Evolutionary conservation across 108 stramenopile genomes (phyloP), one percentile per base, ranked within the genome.

Genomic region (Epithemia pelagica): DNA sequence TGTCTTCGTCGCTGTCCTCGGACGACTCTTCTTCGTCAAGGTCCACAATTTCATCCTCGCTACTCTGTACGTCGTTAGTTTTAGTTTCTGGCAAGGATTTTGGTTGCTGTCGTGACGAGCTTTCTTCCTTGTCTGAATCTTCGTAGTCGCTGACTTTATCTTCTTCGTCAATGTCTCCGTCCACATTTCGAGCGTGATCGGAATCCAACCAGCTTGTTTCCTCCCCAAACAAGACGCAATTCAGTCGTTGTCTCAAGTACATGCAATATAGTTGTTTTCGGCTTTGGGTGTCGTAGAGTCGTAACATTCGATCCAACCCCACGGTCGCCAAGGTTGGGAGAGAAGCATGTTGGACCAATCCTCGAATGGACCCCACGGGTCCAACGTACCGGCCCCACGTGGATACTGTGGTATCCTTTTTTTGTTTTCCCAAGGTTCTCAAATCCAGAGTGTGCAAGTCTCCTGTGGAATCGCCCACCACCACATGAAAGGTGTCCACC

Each of bases 211-310:
- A 63, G 20, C 32, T 69, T 67, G 66, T 22, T 52, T 53, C 15
- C 32, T 87, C 86, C 28, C 81, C 83, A 64, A 90, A 66, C 61
- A 93, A 63, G n/a, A 88, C 73, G 71, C 86, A 87, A 69, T 86
- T 88, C 74, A 93, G 67, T 55, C 92, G 74, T 78, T 93, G 92
- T 58, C 82, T 93, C 77, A 93, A 65, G 68, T 93, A 93, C 15
- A 90, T 78, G 70, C 89, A 89, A 67, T 85, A 79, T 28, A 85
- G 23, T 68, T 87, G 79, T 32, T 68, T 80, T 24, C 79, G 65
- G 19, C 28, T 77, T 3, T 77, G 65, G 30, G 81, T 72, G 69
- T 90, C 84, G 72, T 85, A 93, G 24, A 83, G 78, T 78, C 89
- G 81, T 57, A 93, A 70, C 75, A 88, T 93, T 3, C 92, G 79